Conservation (phyloP, 257 asterid species). For the Solanum boliviense region DNA sequence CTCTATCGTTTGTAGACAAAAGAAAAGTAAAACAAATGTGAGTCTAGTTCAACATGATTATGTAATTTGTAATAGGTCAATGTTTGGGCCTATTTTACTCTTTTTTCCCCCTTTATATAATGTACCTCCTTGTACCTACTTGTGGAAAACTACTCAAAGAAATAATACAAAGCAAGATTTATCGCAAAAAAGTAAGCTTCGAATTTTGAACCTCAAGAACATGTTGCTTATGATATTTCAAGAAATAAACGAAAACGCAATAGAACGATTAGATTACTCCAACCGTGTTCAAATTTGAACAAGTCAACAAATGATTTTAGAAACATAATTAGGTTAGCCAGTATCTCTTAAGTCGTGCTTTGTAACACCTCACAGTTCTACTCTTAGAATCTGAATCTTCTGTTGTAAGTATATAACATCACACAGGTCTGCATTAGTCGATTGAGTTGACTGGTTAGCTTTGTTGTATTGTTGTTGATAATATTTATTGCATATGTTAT, state of each 20-base stretch:
- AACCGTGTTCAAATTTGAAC: neutral
- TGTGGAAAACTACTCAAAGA: neutral
- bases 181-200: too few species aligned
- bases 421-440: too few species aligned
- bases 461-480: too few species aligned
- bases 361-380: too few species aligned
- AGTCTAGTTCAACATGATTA: neutral
- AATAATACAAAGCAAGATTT: neutral
- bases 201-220: neutral
- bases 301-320: neutral
- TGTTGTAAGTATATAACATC: too few species aligned
- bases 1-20: neutral
- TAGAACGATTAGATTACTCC: neutral
- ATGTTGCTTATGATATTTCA: neutral
- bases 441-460: too few species aligned
- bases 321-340: neutral
- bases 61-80: neutral
- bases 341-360: too few species aligned
- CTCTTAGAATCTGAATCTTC: too few species aligned
- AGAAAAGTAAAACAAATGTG: neutral
- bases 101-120: neutral
- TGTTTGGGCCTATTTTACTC: neutral
- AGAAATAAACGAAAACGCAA: too few species aligned
- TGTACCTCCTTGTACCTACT: neutral
- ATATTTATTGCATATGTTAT: too few species aligned